A percentile compares a stretch with the other conserved stretches of the same genome.
phyloP scores from a whole-genome alignment of 192 early-diverging fungal genomes.

The Mortierella alpina region DNA sequence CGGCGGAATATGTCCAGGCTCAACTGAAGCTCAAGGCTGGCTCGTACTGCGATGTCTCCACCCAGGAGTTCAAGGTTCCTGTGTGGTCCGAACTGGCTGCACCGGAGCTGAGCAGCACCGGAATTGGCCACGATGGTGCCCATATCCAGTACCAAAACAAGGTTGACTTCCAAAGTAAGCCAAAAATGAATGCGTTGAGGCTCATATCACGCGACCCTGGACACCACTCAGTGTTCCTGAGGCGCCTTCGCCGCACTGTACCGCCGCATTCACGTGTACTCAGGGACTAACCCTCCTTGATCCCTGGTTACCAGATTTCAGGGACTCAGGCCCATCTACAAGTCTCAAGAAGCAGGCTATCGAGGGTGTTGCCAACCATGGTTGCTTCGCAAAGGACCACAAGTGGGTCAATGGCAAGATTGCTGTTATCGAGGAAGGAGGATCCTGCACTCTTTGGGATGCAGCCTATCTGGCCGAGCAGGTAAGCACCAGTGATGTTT shows the following conservation, averaged over 20 bases:
- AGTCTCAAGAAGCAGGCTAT: conserved; percentile 46
- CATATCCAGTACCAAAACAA: conserved; percentile 52
- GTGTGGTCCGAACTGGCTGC: conserved; percentile 55
- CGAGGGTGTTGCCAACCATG: conserved; percentile 50
- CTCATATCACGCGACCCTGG: too few species aligned
- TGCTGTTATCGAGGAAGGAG: conserved; percentile 59
- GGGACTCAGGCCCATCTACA: conserved; percentile 64
- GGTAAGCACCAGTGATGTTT: conserved; percentile 8
- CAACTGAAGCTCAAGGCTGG: conserved; percentile 56
- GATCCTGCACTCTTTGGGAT: conserved; percentile 63
- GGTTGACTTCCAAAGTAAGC: conserved; percentile 62
- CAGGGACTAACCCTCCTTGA: too few species aligned
- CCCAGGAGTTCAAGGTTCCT: conserved; percentile 59
- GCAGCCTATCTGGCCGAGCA: conserved; percentile 67
- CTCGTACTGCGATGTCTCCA: conserved; percentile 58
- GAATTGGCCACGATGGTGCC: conserved; percentile 14
- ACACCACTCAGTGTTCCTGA: too few species aligned
- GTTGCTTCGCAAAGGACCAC: conserved; percentile 47
- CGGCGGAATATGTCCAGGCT: conserved; percentile 69
- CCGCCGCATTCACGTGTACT: too few species aligned
- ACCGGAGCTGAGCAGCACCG: conserved; percentile 46
- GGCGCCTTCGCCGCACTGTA: too few species aligned
- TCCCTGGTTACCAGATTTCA: conserved; percentile 49
- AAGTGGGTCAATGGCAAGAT: conserved; percentile 56
- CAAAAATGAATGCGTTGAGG: conserved; percentile 37